Evolutionary conservation across 2,329 filamentous ascomycete genomes (phyloP), one percentile per base, ranked within the genome.

Genomic region (Colletotrichum brevisporum): DNA sequence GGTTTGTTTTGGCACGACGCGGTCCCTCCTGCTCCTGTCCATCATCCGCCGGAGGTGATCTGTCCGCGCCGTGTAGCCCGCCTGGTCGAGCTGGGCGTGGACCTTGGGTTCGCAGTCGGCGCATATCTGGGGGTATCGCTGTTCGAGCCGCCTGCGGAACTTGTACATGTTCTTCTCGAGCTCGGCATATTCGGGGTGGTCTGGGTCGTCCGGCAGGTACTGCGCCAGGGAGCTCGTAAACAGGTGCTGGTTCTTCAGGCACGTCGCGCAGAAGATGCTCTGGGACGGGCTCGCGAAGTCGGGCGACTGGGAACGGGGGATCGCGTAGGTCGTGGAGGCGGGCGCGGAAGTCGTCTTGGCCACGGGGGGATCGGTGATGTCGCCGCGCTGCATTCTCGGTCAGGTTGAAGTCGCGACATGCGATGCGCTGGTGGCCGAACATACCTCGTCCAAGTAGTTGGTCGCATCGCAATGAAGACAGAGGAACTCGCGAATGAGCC

Each of bases 61-160:
- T n/a, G 93, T 92, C 79, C 94, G 93, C 31, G 94, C 94, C 39
- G 90, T 92, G 77, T 97, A 97, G 9, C 89, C 91, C 0, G 93
- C 90, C 73, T 89, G 85, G 24, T 88, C 86, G 60, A 98, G 90
- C 70, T 90, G 88, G 43, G 87, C 83, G 71, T 91, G 88, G 24
- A 95, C 95, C 70, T 85, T 89, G 6, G 91, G 92, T 71, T 93
- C 92, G 79, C 96, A 99, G 53, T 89, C 84, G 71, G 87, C 87
- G 82, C 96, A 99, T 67, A 97, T 91, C 76, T 96, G 94, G 0
- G 96, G 96, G 76, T 98, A 98, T 57, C 92, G 88, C 74, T 89
- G 85, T 81, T 98, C 95, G 18, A 98, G 85, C 59, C 90, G 86
- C 70, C 85, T 86, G 70, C 91, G 90, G 78, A 92, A 97, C 43